A percentile compares a stretch with the other conserved stretches of the same genome.
Conservation (phyloP, 257 asterid species). For the Avicennia marina region DNA sequence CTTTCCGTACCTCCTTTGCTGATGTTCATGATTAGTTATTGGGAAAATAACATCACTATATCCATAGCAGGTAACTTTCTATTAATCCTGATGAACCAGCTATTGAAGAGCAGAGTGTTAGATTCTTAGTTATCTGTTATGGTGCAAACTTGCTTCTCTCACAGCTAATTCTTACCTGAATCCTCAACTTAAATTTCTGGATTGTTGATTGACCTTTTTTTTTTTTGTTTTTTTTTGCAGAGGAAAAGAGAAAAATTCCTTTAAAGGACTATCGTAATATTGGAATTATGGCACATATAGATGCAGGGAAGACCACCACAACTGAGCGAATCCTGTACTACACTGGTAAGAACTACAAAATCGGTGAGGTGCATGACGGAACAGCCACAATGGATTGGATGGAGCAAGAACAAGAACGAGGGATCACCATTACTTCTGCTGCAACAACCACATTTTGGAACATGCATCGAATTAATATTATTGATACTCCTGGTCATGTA, state of each 20-base stretch:
- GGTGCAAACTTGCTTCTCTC: too few relatives aligned
- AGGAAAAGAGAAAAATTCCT: conserved; percentile 69
- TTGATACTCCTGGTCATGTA: conserved; percentile 97
- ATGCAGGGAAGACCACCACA: conserved; percentile 91
- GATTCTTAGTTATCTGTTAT: too few relatives aligned
- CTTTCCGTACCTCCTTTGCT: too few relatives aligned
- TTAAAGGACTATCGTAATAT: conserved; percentile 82
- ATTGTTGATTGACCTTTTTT: too few relatives aligned
- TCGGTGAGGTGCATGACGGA: conserved; percentile 94
- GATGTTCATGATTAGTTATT: too few relatives aligned
- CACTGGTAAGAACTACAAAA: conserved; percentile 96
- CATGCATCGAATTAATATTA: conserved; percentile 75
- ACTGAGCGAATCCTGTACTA: conserved; percentile 85
- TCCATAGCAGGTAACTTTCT: too few relatives aligned
- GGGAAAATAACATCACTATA: too few relatives aligned
- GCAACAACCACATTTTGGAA: conserved; percentile 44
- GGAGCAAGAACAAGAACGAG: conserved; percentile 98
- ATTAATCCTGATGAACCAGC: too few relatives aligned
- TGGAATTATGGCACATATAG: conserved; percentile 95
- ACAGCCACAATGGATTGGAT: conserved; percentile 98
- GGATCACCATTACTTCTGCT: conserved; percentile 97
- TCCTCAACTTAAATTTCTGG: too few relatives aligned
- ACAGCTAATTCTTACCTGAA: too few relatives aligned
- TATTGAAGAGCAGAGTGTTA: too few relatives aligned
- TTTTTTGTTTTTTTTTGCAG: conserved; percentile 47